Conservation (phyloP, 352 stramenopile genomes). For the Pythium myriotylum region DNA sequence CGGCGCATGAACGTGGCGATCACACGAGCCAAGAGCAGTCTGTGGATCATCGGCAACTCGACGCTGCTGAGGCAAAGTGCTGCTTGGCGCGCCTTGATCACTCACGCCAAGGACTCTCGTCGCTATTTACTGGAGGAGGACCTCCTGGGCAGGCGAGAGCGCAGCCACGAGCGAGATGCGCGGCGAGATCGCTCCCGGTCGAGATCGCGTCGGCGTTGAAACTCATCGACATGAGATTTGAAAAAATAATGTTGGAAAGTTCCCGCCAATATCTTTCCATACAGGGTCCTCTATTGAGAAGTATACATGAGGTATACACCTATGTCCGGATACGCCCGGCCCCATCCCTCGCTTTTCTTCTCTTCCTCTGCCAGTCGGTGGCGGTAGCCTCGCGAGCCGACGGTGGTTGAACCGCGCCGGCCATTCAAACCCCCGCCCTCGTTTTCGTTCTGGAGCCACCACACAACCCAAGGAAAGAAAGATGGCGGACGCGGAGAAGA, state of each 20-base stretch:
- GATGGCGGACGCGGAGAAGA: conserved; percentile 55
- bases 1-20: conserved; percentile 99
- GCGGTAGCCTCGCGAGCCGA: conserved; percentile 14
- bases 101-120: conserved; percentile 55
- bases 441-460: not conserved
- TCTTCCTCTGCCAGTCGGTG: conserved; percentile 17
- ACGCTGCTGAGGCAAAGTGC: conserved; percentile 64
- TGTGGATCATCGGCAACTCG: conserved; percentile 87
- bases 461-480: conserved; percentile 15
- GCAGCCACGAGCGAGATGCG: not conserved
- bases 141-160: conserved; percentile 2
- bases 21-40: conserved; percentile 95
- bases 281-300: conserved; percentile 2
- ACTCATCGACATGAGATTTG: not conserved
- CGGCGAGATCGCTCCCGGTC: conserved; percentile 7
- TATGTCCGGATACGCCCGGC: conserved; percentile 11
- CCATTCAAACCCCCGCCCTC: conserved; percentile 30
- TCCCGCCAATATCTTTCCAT: conserved; percentile 12
- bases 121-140: conserved; percentile 48
- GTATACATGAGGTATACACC: conserved; percentile 24
- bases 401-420: conserved; percentile 28
- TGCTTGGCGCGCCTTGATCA: conserved; percentile 70
- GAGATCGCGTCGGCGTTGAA: conserved; percentile 8
- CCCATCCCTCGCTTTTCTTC: conserved; percentile 8
- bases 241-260: not conserved